Conservation (phyloP, 306 rosid species). For the Quercus parvula region DNA sequence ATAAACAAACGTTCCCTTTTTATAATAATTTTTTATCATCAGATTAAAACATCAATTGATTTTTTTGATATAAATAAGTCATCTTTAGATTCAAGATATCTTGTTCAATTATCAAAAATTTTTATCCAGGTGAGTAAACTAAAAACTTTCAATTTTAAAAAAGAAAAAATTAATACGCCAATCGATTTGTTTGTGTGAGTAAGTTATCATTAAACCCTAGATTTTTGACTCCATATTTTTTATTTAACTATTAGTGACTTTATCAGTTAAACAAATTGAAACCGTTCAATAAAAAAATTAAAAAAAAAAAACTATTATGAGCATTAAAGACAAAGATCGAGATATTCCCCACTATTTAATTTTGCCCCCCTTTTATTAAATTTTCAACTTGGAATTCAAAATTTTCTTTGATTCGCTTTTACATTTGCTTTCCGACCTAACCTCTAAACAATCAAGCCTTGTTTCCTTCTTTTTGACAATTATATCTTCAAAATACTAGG, state of each 20-base stretch:
- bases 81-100: too few relatives aligned
- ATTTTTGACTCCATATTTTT: fast-evolving
- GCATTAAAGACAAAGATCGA: not conserved
- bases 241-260: fast-evolving
- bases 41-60: fast-evolving
- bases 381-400: not conserved
- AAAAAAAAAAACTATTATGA: too few relatives aligned
- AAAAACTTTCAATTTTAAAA: too few relatives aligned
- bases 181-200: too few relatives aligned
- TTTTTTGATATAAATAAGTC: fast-evolving
- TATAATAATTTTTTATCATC: fast-evolving
- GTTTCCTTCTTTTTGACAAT: not conserved
- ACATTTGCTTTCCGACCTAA: slow-evolving; percentile 3
- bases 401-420: not conserved
- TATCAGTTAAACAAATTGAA: fast-evolving
- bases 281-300: too few relatives aligned
- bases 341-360: not conserved
- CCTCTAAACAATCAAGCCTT: not conserved
- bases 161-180: too few relatives aligned
- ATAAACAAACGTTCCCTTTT: too few relatives aligned
- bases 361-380: too few relatives aligned
- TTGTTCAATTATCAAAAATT: too few relatives aligned
- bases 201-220: fast-evolving
- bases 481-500: not conserved
- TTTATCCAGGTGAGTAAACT: too few relatives aligned